Percentiles rank a stretch among this genome's conserved stretches.
These are phyloP conservation scores for Wickerhamiella shivajii DNA, from an alignment of 805 yeast species.

Conservation along the genomic window DNA sequence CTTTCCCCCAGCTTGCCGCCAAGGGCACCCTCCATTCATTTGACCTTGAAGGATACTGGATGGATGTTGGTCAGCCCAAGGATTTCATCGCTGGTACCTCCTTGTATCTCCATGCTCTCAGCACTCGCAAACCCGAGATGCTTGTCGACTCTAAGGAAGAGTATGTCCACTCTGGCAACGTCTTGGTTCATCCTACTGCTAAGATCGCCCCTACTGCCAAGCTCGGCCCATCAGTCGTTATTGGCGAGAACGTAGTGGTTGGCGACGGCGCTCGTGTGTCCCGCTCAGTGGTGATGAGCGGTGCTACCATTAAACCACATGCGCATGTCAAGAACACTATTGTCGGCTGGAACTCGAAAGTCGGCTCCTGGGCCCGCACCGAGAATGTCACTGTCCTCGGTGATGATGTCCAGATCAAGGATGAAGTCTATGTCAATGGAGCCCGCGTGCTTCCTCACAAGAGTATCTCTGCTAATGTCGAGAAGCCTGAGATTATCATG, in stretches of 20 bases:
- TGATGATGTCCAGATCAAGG: constrained; percentile 97
- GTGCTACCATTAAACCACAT: constrained; percentile 88
- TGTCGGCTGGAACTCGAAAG: constrained; percentile 97
- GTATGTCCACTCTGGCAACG: constrained; percentile 81
- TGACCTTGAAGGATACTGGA: constrained; percentile 99
- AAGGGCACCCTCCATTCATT: constrained; percentile 79
- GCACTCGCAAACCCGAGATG: constrained; percentile 61
- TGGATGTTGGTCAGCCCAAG: constrained; percentile 99
- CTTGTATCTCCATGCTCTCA: constrained; percentile 71
- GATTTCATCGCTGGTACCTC: constrained; percentile 95
- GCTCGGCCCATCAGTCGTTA: constrained; percentile 95
- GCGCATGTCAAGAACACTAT: constrained; percentile 96
- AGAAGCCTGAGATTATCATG: constrained; percentile 97
- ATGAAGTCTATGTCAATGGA: constrained; percentile 97
- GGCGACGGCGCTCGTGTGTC: constrained; percentile 99
- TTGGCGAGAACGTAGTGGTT: constrained; percentile 89
- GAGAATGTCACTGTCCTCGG: constrained; percentile 97
- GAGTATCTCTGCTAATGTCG: constrained; percentile 89
- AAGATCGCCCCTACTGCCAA: constrained; percentile 82
- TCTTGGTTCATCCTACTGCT: constrained; percentile 88
- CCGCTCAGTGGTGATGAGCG: constrained; percentile 82
- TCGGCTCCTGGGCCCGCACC: constrained; percentile 97
- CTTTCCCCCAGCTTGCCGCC: constrained; percentile 93
- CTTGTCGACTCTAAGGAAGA: constrained; percentile 48
- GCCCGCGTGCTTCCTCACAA: constrained; percentile 99